Percentiles rank a stretch among this genome's conserved stretches.
These are phyloP conservation scores for Lodderomyces orthopsilosis DNA, from an alignment of 1,139 yeast species.

Conservation along the genomic window DNA sequence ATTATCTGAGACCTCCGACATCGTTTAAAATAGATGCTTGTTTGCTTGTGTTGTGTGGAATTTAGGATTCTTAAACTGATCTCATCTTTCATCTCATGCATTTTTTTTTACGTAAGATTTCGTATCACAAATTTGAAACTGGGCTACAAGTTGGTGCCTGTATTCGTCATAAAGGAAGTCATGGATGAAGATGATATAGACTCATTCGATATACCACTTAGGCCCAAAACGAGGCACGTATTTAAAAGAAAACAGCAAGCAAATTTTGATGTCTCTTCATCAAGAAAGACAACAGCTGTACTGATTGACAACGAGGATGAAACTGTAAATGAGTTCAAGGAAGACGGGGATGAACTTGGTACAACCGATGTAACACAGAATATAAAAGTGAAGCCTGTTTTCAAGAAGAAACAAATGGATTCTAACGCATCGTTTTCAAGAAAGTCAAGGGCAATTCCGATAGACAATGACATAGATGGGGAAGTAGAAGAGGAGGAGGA, in stretches of 20 bases:
- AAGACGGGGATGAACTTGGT: neutral
- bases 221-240: neutral
- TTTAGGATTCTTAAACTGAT: neutral
- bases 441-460: neutral
- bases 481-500: neutral
- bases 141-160: neutral
- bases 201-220: slow-evolving; percentile 4
- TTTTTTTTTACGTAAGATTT: slow-evolving; percentile 3
- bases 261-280: neutral
- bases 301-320: neutral
- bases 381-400: slow-evolving; percentile 1
- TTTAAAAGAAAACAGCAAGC: neutral
- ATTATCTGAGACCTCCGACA: slow-evolving; percentile 37
- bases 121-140: neutral
- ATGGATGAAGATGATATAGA: slow-evolving; percentile 10
- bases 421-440: neutral
- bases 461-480: neutral
- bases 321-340: neutral
- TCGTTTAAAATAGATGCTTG: slow-evolving; percentile 4
- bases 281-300: neutral
- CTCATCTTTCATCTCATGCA: slow-evolving; percentile 6
- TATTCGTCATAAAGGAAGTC: neutral
- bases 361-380: neutral
- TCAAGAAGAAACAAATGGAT: slow-evolving; percentile 6
- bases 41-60: slow-evolving; percentile 2